Evolutionary conservation across 2,329 filamentous ascomycete genomes (phyloP).

Genomic region (Diaporthe citri): DNA sequence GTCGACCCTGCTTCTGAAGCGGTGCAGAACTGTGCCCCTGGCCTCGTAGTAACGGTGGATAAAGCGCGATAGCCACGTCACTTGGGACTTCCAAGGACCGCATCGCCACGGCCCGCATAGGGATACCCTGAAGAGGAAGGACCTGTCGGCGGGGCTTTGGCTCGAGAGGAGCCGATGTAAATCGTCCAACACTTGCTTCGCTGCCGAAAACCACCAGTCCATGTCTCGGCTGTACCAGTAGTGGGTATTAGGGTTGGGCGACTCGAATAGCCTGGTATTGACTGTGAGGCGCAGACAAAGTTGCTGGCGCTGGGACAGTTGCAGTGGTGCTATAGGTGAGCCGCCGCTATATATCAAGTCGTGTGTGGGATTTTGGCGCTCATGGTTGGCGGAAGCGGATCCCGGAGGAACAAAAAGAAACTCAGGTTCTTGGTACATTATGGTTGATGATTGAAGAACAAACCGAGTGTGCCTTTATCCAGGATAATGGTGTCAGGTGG

Average conservation of each 20-base stretch:
- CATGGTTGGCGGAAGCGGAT: not conserved
- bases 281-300: not conserved
- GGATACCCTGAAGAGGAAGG: not conserved
- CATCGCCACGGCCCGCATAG: not conserved
- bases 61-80: conserved; percentile 1
- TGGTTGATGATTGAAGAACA: not conserved
- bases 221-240: conserved; percentile 20
- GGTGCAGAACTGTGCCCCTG: not conserved
- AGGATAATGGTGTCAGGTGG: no score
- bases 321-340: not conserved
- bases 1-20: not conserved
- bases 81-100: not conserved
- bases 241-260: not conserved
- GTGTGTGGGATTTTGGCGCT: not conserved
- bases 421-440: not conserved
- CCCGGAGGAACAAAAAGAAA: not conserved
- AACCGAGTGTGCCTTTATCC: no score
- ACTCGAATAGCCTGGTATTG: not conserved
- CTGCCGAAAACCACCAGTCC: conserved; percentile 11
- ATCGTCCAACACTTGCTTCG: conserved; percentile 1
- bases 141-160: no score
- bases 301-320: no score
- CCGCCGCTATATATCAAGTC: not conserved
- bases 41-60: not conserved
- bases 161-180: not conserved